Percentiles rank a stretch among this genome's conserved stretches.
phyloP scores from a whole-genome alignment of 2,329 filamentous ascomycete genomes.

The Alternaria atra region DNA sequence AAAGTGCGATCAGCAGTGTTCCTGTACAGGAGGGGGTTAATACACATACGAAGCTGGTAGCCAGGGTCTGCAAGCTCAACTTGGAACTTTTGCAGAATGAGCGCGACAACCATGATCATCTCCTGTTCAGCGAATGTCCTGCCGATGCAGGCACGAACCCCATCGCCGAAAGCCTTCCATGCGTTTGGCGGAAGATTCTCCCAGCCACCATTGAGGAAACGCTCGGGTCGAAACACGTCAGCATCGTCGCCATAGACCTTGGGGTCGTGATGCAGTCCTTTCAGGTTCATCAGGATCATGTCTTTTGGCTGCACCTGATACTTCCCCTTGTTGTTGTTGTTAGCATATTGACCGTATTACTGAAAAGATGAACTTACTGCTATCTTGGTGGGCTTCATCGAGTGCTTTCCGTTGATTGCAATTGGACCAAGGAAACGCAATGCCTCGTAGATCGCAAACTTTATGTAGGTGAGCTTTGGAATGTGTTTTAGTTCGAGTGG shows the following conservation, averaged over 20 bases:
- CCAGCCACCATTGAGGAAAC: slow-evolving; percentile 14
- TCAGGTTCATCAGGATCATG: slow-evolving; percentile 11
- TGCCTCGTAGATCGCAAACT: slow-evolving; percentile 15
- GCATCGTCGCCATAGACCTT: slow-evolving; percentile 17
- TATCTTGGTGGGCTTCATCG: slow-evolving; percentile 10
- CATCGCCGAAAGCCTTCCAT: slow-evolving; percentile 73
- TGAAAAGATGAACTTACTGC: slow-evolving; percentile 2
- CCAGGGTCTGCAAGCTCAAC: slow-evolving; percentile 69
- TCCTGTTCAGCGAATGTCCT: slow-evolving; percentile 80
- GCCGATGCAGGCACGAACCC: slow-evolving; percentile 75
- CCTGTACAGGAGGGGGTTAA: background rate
- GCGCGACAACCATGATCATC: slow-evolving; percentile 31
- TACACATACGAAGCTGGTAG: slow-evolving; percentile 58
- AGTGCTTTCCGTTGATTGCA: slow-evolving; percentile 7
- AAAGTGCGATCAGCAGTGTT: background rate
- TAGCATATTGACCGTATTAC: background rate
- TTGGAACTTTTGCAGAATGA: slow-evolving; percentile 74
- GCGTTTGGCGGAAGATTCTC: slow-evolving; percentile 14
- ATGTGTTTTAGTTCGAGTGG: slow-evolving; percentile 5
- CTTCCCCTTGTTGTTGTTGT: background rate
- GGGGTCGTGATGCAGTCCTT: slow-evolving; percentile 11
- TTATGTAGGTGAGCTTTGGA: slow-evolving; percentile 7
- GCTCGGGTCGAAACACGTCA: slow-evolving; percentile 15
- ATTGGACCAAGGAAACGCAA: slow-evolving; percentile 13
- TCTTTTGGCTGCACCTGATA: slow-evolving; percentile 14